Evolutionary conservation across 78 protist genomes (phyloP).

Genomic region (Dictyostelium intermedium): DNA sequence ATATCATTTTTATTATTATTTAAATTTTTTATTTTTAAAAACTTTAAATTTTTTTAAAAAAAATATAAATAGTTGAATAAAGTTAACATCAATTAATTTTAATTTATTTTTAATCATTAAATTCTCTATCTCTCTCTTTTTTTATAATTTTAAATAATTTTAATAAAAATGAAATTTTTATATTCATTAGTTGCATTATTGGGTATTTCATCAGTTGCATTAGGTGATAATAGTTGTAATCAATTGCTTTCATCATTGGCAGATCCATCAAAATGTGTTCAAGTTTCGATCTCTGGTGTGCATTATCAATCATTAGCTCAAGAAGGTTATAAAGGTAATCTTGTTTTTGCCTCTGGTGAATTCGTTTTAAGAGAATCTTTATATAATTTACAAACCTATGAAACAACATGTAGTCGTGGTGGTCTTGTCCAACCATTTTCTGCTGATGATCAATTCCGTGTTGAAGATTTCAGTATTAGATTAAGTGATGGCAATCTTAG

Average conservation of each 20-base stretch:
- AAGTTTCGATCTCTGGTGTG: background rate
- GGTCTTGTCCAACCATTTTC: constrained; percentile 8
- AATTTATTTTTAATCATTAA: too few species aligned
- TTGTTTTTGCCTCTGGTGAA: background rate
- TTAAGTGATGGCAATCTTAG: background rate
- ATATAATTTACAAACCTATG: constrained; percentile 13
- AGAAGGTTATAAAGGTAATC: constrained; percentile 7
- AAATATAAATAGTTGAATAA: too few species aligned
- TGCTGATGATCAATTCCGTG: background rate
- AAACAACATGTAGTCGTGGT: background rate
- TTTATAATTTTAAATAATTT: too few species aligned
- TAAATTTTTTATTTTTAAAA: too few species aligned
- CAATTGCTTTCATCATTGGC: background rate
- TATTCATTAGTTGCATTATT: background rate
- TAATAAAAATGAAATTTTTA: background rate
- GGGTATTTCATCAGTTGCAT: background rate
- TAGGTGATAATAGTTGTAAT: background rate
- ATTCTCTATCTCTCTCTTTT: too few species aligned
- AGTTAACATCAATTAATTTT: too few species aligned
- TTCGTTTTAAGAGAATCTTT: background rate
- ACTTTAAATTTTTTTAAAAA: too few species aligned
- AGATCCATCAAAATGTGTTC: constrained; percentile 1
- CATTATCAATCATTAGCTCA: background rate
- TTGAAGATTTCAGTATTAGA: background rate
- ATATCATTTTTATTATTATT: too few species aligned